phyloP scores from a whole-genome alignment of 2,329 filamentous ascomycete genomes.

The Zopfia rhizophila region DNA sequence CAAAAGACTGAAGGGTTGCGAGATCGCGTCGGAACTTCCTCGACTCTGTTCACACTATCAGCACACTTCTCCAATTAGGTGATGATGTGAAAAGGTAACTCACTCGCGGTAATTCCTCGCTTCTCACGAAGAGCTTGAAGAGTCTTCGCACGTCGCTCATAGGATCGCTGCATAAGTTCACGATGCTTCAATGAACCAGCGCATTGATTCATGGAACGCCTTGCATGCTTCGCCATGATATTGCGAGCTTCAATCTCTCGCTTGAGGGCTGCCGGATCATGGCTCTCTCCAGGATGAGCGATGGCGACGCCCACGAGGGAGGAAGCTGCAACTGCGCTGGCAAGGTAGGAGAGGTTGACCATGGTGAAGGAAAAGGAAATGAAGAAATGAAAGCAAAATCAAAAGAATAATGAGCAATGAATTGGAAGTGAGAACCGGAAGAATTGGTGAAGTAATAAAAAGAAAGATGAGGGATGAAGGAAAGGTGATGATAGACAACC shows the following conservation, averaged over 20 bases:
- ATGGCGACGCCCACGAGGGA: conserved; percentile 26
- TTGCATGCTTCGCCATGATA: conserved; percentile 27
- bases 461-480: no score
- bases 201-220: conserved; percentile 31
- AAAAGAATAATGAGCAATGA: no score
- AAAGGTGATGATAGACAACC: no score
- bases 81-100: conserved; percentile 6
- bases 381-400: not conserved
- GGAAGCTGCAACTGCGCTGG: conserved; percentile 29
- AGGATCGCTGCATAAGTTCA: conserved; percentile 29
- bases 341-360: conserved; percentile 32
- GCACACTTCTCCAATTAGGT: not conserved
- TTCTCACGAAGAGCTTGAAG: conserved; percentile 33
- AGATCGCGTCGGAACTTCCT: conserved; percentile 40
- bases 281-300: conserved; percentile 48
- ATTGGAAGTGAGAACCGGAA: no score
- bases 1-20: conserved; percentile 40
- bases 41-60: conserved; percentile 15
- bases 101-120: conserved; percentile 35
- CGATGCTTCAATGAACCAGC: conserved; percentile 30
- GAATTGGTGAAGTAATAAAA: no score
- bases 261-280: conserved; percentile 41
- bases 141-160: conserved; percentile 30
- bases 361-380: conserved; percentile 20
- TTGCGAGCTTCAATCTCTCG: conserved; percentile 41